Percentiles rank a stretch among this genome's conserved stretches.
Evolutionary conservation across 805 yeast genomes (phyloP).

Genomic region (Wickerhamomyces rabaulensis): DNA sequence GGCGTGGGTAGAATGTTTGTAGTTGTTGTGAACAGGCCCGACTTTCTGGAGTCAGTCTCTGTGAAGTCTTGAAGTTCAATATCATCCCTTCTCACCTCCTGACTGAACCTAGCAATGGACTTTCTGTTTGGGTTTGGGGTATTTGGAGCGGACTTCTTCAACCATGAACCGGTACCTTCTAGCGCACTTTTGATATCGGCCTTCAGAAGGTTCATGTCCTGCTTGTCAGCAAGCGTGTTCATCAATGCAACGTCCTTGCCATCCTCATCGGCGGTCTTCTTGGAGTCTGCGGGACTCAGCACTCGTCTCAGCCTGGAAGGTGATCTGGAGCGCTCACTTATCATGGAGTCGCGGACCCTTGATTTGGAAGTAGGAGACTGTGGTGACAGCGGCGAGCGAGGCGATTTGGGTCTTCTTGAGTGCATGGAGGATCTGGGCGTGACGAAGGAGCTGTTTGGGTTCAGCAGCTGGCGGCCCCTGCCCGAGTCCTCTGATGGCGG

Average conservation of each 20-base stretch:
- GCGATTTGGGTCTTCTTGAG: not conserved
- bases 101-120: not conserved
- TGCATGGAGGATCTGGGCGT: not conserved
- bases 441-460: not conserved
- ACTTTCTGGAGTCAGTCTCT: not conserved
- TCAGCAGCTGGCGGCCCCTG: not conserved
- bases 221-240: constrained; percentile 9
- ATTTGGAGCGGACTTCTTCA: constrained; percentile 1
- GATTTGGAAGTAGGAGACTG: not conserved
- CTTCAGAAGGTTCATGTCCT: constrained; percentile 11
- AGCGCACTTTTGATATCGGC: constrained; percentile 19
- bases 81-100: not conserved
- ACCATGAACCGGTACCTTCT: constrained; percentile 15
- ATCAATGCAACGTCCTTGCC: constrained; percentile 7
- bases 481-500: not conserved
- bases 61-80: not conserved
- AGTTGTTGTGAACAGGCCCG: not conserved
- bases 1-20: not conserved
- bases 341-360: not conserved
- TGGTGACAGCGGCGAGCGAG: not conserved
- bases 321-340: not conserved
- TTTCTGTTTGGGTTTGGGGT: constrained; percentile 2
- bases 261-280: constrained; percentile 1
- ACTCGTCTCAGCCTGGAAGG: not conserved
- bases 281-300: not conserved